Base-by-base conservation (phyloP, 257 asterid genomes). In the Jasminum sambac region DNA sequence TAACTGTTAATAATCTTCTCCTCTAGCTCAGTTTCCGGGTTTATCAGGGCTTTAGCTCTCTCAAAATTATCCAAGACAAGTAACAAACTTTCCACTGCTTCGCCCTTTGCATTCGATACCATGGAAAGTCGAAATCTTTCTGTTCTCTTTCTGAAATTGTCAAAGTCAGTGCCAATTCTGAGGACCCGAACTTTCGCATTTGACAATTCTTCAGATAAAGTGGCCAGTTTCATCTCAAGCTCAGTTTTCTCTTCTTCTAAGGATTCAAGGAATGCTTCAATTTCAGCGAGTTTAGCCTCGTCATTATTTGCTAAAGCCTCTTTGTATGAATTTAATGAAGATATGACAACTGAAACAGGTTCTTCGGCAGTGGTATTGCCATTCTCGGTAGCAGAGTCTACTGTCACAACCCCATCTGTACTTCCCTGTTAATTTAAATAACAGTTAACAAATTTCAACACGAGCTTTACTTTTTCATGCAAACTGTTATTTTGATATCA, bases 61-160 rank as follows among this genome's bases (percentile, higher is more conserved):
- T 89, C 97, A 58, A 89, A 91, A 73, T 87, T 90, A 88, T 91
- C 96, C 86, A 91, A 38, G 74, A 91, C 91, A 23, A 88, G 83
- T 63, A 91, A 81, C 73, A 91, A 81, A 63, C 71, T 84, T 77
- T 91, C 98, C 68, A 89, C 76, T 48, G 89, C 86, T 82, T 87
- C 96, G 72, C 93, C 94, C 81, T 83, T 89, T 26, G 95, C 96
- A 68, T 89, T 88, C 8, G 89, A 66, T 43, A 84, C 87, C 83
- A 87, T 68, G 11, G 97, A 87, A 70, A 80, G 79, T 13, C 90
- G 79, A 64, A 87, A 93, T 58, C 87, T 83, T 63, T 89, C 95
- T 16, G 93, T 82, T 67, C 95, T 83, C 85, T 89, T 89, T 3
- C 97, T 85, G 77, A 87, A 91, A 81, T 87, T 87, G 79, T 89